Percentiles rank a stretch among this genome's conserved stretches.
These are phyloP conservation scores for Inonotus hispidus DNA, from an alignment of 1,284 basidiomycete species.

Conservation along the genomic window DNA sequence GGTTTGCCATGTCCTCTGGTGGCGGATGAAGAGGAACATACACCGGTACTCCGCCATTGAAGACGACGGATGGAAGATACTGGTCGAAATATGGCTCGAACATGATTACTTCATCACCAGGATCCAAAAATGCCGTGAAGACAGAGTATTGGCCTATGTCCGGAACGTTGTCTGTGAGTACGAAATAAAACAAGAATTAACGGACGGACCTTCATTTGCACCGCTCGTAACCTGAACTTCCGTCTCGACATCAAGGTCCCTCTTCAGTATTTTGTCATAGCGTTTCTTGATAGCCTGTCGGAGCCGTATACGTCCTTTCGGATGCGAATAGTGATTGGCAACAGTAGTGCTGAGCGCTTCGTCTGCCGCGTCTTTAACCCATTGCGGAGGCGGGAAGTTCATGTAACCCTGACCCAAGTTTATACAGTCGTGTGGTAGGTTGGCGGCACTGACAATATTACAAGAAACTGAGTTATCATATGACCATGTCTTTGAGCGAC, in stretches of 20 bases:
- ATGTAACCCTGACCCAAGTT: conserved; percentile 95
- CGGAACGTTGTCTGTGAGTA: background rate
- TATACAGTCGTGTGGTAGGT: conserved; percentile 81
- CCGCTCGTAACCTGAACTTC: conserved; percentile 95
- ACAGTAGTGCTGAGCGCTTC: conserved; percentile 63
- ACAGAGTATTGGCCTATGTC: conserved; percentile 82
- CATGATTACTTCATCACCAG: conserved; percentile 95
- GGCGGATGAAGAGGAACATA: conserved; percentile 95
- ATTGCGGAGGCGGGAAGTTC: conserved; percentile 84
- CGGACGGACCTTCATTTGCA: conserved; percentile 79
- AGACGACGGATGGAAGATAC: conserved; percentile 87
- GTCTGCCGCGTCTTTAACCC: conserved; percentile 75
- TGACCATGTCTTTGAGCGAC: conserved; percentile 13
- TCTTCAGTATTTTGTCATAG: conserved; percentile 68
- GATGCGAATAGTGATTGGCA: conserved; percentile 88
- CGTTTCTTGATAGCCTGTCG: conserved; percentile 80
- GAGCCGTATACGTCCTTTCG: conserved; percentile 80
- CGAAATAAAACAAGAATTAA: background rate
- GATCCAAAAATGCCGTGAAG: conserved; percentile 82
- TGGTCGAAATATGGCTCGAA: conserved; percentile 99
- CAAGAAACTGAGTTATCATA: conserved; percentile 1
- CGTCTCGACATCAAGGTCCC: conserved; percentile 75
- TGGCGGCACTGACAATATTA: conserved; percentile 57
- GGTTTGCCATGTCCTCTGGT: conserved; percentile 40
- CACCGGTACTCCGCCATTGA: conserved; percentile 90